A percentile compares a stretch with the other conserved stretches of the same genome.
These are phyloP conservation scores for Ilex aquifolium DNA, from an alignment of 257 asterid species.

Conservation along the genomic window DNA sequence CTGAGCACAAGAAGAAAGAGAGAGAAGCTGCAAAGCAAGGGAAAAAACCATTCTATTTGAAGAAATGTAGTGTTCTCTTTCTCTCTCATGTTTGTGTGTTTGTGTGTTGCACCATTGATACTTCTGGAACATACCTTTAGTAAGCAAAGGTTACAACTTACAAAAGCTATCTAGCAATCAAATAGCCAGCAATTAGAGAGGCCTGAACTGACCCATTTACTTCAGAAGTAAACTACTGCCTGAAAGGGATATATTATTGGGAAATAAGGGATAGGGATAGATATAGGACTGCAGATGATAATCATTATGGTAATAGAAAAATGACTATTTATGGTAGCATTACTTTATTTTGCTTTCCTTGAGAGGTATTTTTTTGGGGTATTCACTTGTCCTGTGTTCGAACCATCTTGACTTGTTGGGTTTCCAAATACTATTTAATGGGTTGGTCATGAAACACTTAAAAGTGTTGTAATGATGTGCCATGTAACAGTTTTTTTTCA, in stretches of 20 bases:
- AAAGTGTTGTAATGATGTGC: background rate
- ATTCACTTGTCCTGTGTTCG: background rate
- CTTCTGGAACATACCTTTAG: background rate
- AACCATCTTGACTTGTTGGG: background rate
- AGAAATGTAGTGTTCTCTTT: conserved; percentile 41
- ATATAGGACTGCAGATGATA: too few species aligned
- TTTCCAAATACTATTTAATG: background rate
- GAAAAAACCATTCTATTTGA: conserved; percentile 79
- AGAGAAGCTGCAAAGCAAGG: conserved; percentile 94
- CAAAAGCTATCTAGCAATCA: too few species aligned
- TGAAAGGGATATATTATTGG: too few species aligned
- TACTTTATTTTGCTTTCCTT: too few species aligned
- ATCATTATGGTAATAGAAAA: too few species aligned
- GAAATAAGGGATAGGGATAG: too few species aligned
- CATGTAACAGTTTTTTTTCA: background rate
- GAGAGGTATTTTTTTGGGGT: too few species aligned
- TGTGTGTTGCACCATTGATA: background rate
- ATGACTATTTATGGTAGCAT: too few species aligned
- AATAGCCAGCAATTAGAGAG: too few species aligned
- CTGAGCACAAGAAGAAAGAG: conserved; percentile 92
- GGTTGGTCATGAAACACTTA: background rate
- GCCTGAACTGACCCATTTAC: too few species aligned
- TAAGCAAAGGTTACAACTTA: too few species aligned
- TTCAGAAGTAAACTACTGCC: too few species aligned
- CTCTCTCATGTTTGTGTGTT: background rate